Evolutionary conservation across 108 stramenopile species (phyloP).

Genomic region (Stephanodiscus minutulus): DNA sequence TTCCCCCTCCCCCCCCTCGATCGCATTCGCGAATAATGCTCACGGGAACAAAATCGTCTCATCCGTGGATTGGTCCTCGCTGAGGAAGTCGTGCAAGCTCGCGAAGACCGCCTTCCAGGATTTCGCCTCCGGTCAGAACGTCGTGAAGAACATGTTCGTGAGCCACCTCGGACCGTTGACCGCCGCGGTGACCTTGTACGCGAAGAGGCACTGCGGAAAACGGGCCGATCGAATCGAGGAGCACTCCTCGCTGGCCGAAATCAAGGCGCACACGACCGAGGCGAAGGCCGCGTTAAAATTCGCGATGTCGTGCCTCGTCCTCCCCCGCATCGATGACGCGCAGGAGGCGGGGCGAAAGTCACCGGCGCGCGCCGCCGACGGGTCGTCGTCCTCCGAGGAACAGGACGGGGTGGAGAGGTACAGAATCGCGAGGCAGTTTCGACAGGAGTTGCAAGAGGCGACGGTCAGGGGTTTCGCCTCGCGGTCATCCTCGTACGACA

Average conservation of each 20-base stretch:
- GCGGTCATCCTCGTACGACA: not conserved
- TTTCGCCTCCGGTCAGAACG: constrained; percentile 27
- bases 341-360: not conserved
- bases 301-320: constrained; percentile 30
- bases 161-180: constrained; percentile 22
- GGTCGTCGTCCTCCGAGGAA: constrained; percentile 8
- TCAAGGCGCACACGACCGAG: constrained; percentile 23
- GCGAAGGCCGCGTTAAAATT: constrained; percentile 37
- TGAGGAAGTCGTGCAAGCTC: constrained; percentile 40
- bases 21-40: not conserved
- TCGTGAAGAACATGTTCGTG: constrained; percentile 48
- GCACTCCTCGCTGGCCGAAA: constrained; percentile 3
- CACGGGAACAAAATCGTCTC: constrained; percentile 14
- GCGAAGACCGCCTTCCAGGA: constrained; percentile 42
- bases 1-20: not conserved
- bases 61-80: constrained; percentile 44
- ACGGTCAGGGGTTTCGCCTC: constrained; percentile 8
- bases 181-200: constrained; percentile 14
- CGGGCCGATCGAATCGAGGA: not conserved
- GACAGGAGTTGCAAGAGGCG: constrained; percentile 44
- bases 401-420: constrained; percentile 30
- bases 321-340: constrained; percentile 1
- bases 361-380: not conserved
- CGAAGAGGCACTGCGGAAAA: constrained; percentile 5
- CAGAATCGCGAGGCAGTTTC: constrained; percentile 12